Base-by-base conservation (phyloP, 1,284 basidiomycete genomes). In the Ustilago xerochloae region DNA sequence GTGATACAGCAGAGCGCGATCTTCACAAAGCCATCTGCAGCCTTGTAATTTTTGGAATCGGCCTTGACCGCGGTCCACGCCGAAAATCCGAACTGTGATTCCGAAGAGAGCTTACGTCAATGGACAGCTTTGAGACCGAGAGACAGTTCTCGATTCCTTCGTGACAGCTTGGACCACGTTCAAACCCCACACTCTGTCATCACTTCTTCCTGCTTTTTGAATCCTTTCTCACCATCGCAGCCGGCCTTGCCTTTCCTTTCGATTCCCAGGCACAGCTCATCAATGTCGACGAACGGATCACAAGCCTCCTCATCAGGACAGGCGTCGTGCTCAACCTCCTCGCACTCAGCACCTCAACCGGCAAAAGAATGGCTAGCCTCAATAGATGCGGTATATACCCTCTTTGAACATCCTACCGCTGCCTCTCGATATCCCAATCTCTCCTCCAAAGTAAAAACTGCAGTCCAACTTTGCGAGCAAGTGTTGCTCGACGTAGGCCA, bases 371-470 rank as follows among this genome's bases (percentile, higher is more conserved):
- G 81, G 81, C 38, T 80, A 8, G 46, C 52, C n/a, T 80, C 81
- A 6, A 79, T 84, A 49, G 82, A 84, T 45, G 70, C 78, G 9
- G 78, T 78, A 6, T 83, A 84, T 45, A 51, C 55, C 26, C 66
- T 84, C 8, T 78, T 84, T 26, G 80, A 83, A 36, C 33, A 69
- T 18, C 47, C 61, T 1, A 24, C 47, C 2, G 12, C 55, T 4
- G 49, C 71, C 0, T n/a, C 12, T 4, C 16, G n/a, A 1, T 79
- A 80, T 47, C 77, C 77, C 0, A 20, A 35, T 0, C 66, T 84
- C 0, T 56, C 75, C 2, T 33, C 20, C 2, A 77, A 75, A 43
- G 80, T 83, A 15, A 16, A 52, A 41, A 35, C 58, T 0, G 80
- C 79, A 3, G 73, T 83, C 0, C 10, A 41, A 41, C 63, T 82